phyloP scores from a whole-genome alignment of 2,329 filamentous ascomycete species.

The Microsporum ferrugineum region DNA sequence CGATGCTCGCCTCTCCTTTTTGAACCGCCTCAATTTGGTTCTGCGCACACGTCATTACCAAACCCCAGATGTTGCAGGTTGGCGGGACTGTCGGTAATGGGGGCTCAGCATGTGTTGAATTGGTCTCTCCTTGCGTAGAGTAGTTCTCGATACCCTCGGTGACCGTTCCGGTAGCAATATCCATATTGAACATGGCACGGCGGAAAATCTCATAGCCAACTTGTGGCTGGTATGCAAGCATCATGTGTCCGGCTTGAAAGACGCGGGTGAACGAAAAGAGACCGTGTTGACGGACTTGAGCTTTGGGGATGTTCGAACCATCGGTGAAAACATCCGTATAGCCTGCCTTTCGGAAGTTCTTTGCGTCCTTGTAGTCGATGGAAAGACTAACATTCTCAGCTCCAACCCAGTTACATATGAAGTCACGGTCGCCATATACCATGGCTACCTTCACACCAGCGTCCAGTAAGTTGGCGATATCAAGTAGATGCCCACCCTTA shows the following conservation, averaged over 20 bases:
- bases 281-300: constrained; percentile 63
- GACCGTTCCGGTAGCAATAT: constrained; percentile 25
- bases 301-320: constrained; percentile 40
- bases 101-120: constrained; percentile 47
- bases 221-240: constrained; percentile 43
- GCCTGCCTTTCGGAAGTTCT: constrained; percentile 52
- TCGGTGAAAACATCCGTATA: constrained; percentile 64
- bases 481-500: constrained; percentile 36
- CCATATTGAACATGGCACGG: constrained; percentile 35
- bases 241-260: constrained; percentile 44
- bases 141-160: background rate
- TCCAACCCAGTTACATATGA: constrained; percentile 52
- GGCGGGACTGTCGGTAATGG: constrained; percentile 39
- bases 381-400: constrained; percentile 60
- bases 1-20: constrained; percentile 2
- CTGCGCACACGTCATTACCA: background rate
- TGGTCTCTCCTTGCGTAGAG: constrained; percentile 44
- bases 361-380: constrained; percentile 38
- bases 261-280: constrained; percentile 58
- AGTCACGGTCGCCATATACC: constrained; percentile 55
- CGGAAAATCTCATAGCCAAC: constrained; percentile 44
- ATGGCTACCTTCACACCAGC: constrained; percentile 57
- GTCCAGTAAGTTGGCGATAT: constrained; percentile 49
- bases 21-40: constrained; percentile 7
- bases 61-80: constrained; percentile 46